A percentile compares a stretch with the other conserved stretches of the same genome.
These are phyloP conservation scores for Exophiala lecanii-corni DNA, from an alignment of 2,329 filamentous ascomycete genomes.

Conservation along the genomic window DNA sequence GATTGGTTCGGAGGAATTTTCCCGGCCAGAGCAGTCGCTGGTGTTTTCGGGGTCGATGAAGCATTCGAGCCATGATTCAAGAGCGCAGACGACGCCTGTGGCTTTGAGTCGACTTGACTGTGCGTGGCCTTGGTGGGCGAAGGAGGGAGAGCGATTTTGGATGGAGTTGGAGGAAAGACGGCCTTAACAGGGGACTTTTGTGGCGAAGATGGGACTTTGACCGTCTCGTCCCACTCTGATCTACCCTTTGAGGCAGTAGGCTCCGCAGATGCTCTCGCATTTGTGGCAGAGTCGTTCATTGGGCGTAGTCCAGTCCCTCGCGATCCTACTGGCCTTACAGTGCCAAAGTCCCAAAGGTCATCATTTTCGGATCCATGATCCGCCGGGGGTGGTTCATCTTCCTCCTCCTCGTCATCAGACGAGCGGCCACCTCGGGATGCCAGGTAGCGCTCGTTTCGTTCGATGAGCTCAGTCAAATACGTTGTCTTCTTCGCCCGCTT, in stretches of 20 bases:
- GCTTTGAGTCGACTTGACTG: not conserved
- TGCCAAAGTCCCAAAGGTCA: constrained; percentile 98
- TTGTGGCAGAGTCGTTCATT: constrained; percentile 77
- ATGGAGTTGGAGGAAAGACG: constrained; percentile 49
- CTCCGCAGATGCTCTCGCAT: constrained; percentile 60
- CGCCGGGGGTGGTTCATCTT: constrained; percentile 36
- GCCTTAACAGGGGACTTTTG: constrained; percentile 54
- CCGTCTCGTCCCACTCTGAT: constrained; percentile 32
- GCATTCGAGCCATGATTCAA: constrained; percentile 17
- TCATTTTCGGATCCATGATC: constrained; percentile 59
- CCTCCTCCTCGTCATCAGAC: constrained; percentile 60
- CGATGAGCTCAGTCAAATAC: constrained; percentile 94
- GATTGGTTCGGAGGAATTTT: constrained; percentile 27
- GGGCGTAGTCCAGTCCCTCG: constrained; percentile 61
- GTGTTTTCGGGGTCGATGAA: constrained; percentile 42
- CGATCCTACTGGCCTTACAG: constrained; percentile 73
- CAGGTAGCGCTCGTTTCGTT: constrained; percentile 82
- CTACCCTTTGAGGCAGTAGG: constrained; percentile 38
- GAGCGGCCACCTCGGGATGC: constrained; percentile 70
- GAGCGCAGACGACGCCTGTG: not conserved
- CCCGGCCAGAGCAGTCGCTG: constrained; percentile 41
- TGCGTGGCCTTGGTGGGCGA: constrained; percentile 50
- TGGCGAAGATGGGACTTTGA: constrained; percentile 51
- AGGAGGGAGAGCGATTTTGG: constrained; percentile 57
- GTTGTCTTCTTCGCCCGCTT: constrained; percentile 88